phyloP scores from a whole-genome alignment of 345 rosid species.

The Punica granatum region DNA sequence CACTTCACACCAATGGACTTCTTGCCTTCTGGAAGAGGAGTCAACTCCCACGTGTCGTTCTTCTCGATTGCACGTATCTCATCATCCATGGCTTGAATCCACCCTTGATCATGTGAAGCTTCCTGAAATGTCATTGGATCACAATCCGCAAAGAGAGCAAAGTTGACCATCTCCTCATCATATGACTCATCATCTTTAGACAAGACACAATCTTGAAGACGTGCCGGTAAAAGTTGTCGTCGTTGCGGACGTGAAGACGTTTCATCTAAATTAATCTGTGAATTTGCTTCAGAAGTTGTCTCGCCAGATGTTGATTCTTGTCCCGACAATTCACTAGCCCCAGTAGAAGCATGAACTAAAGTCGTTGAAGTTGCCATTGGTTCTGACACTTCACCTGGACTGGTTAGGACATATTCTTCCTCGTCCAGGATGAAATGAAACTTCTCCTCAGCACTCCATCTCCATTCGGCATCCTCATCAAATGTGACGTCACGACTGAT shows the following conservation, averaged over 20 bases:
- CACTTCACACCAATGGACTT: not conserved
- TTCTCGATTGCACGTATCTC: not conserved
- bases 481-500: conserved; percentile 2
- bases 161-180: not conserved
- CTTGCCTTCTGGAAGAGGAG: not conserved
- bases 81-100: not conserved
- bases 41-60: not conserved
- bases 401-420: not conserved
- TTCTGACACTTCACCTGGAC: not conserved
- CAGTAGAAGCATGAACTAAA: no score
- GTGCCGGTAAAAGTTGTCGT: no score
- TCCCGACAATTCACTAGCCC: no score
- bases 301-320: no score
- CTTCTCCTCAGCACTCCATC: not conserved
- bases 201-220: no score
- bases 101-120: not conserved
- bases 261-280: no score
- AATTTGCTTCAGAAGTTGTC: no score
- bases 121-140: not conserved
- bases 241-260: no score
- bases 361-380: no score
- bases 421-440: not conserved
- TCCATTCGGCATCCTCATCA: not conserved
- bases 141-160: not conserved
- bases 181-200: not conserved